Evolutionary conservation across 495 filamentous ascomycete species (phyloP), one percentile per base, ranked within the genome.

Genomic region (Tuber borchii): DNA sequence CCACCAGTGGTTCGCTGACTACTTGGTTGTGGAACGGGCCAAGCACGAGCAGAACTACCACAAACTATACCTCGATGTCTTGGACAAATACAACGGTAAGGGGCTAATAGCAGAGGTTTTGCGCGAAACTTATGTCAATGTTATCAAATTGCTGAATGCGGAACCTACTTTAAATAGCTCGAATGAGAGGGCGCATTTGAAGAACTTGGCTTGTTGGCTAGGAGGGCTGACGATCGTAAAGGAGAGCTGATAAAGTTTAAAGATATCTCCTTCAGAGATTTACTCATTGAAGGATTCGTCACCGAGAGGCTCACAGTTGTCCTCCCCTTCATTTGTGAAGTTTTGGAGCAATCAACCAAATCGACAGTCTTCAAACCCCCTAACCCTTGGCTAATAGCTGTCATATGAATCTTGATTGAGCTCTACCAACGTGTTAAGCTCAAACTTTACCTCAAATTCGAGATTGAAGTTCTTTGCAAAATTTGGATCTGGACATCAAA

Each of bases 1-100:
- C 82, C 91, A 95, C 80, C 93, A 95, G 82, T 99, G 95, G 95
- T 98, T 99, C 79, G 95, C 95, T 14, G 89, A 89, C 26, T 96
- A 97, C 82, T 85, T 99, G n/a, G 95, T 99, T 17, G 94, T 97
- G 80, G 92, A 97, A 83, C 93, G 95, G 20, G 96, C 95, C 17
- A 98, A 97, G 85, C 88, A 95, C 85, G 94, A 99, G 82, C 94
- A 94, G 6, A 99, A 98, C 81, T 97, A 93, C 83, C 95, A 99
- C 75, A 86, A 91, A 44, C 89, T 98, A 8, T 99, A 98, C 83
- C 88, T 98, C 44, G 92, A 96, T 76, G 88, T 99, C 37, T 88
- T 99, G 68, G 90, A 91, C 69, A 90, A 91, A 75, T 94, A 97
- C 82, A 88, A 90, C 75, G 89, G 93, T 80, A 91, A 87, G 83